Conservation (phyloP, 805 yeast species). For the Wickerhamomyces sydowiorum region DNA sequence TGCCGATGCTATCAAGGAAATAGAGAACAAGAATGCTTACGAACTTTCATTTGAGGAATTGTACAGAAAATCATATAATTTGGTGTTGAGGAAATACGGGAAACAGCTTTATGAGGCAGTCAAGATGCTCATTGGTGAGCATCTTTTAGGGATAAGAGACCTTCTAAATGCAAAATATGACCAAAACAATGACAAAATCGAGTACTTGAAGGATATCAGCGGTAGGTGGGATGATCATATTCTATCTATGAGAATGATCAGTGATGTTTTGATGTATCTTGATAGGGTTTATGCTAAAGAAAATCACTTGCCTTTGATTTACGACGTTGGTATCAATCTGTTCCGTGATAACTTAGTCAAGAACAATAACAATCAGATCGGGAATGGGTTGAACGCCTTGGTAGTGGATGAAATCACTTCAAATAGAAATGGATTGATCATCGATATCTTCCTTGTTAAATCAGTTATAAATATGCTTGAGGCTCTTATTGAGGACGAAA, state of each 20-base stretch:
- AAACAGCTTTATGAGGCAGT: constrained; percentile 60
- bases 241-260: constrained; percentile 66
- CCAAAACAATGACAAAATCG: constrained; percentile 13
- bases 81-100: constrained; percentile 69
- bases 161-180: constrained; percentile 11
- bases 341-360: constrained; percentile 60
- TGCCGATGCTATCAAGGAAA: constrained; percentile 62
- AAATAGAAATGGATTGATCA: constrained; percentile 50
- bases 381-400: constrained; percentile 40
- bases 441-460: constrained; percentile 54
- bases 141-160: constrained; percentile 31
- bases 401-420: constrained; percentile 51
- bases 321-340: constrained; percentile 66
- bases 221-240: constrained; percentile 64
- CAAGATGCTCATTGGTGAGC: constrained; percentile 37
- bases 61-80: constrained; percentile 70
- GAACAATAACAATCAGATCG: constrained; percentile 43
- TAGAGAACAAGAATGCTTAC: constrained; percentile 67
- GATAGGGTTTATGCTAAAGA: constrained; percentile 82
- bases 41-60: constrained; percentile 76
- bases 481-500: constrained; percentile 43
- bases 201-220: constrained; percentile 31
- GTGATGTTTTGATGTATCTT: constrained; percentile 81
- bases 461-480: constrained; percentile 69
- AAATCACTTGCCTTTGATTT: constrained; percentile 52